Evolutionary conservation across 2,329 filamentous ascomycete species (phyloP).

Genomic region (Plectosphaerella plurivora): DNA sequence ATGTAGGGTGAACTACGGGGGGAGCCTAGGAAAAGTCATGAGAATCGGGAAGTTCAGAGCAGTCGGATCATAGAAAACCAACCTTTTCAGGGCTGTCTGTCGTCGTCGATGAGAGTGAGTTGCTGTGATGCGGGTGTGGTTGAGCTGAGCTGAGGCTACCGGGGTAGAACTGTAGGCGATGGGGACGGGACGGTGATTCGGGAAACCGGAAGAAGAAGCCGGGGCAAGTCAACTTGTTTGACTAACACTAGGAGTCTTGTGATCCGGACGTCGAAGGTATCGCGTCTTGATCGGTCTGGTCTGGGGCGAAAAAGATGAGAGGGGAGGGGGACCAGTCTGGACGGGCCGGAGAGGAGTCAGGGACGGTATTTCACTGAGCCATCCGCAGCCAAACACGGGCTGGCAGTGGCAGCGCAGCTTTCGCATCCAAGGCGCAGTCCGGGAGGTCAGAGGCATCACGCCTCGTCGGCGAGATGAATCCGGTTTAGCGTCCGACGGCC

Average conservation of each 20-base stretch:
- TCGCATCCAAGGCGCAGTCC: conserved; percentile 12
- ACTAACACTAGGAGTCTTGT: background rate
- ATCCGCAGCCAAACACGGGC: background rate
- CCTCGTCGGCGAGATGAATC: conserved; percentile 35
- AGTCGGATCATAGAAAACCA: no score
- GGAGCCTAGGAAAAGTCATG: no score
- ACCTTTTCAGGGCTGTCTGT: no score
- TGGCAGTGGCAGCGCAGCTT: no score
- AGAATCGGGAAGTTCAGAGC: no score
- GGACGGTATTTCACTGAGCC: conserved; percentile 17
- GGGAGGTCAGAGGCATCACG: conserved; percentile 14
- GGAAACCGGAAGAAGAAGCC: background rate
- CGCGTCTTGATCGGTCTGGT: no score
- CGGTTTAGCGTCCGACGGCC: conserved; percentile 24
- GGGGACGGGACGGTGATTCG: no score
- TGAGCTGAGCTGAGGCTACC: no score
- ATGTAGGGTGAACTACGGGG: no score
- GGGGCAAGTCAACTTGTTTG: background rate
- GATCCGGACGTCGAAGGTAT: background rate
- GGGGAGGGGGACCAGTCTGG: background rate
- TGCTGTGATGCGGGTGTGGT: no score
- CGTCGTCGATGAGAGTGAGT: no score
- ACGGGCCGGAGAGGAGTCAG: conserved; percentile 14
- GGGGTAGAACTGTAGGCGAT: no score
- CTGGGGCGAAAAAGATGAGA: conserved; percentile 2